A percentile compares a stretch with the other conserved stretches of the same genome.
These are phyloP conservation scores for Selaginella tamariscina DNA, from an alignment of 75 land plant genomes.

Conservation along the genomic window DNA sequence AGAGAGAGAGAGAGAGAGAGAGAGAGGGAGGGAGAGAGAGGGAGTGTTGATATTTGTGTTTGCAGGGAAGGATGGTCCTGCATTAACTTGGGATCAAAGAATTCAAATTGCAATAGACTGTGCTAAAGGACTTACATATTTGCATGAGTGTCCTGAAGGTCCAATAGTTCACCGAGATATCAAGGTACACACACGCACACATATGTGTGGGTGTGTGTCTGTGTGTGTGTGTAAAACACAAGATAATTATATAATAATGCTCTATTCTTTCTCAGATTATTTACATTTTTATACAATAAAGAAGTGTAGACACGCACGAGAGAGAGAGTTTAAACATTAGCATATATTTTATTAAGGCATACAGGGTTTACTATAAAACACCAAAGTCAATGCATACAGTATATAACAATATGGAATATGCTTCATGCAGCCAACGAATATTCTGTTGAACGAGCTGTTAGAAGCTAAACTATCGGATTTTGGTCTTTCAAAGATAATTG, in stretches of 20 bases:
- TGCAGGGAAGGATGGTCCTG: slow-evolving; percentile 9
- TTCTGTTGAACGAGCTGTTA: slow-evolving; percentile 31
- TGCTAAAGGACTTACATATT: slow-evolving; percentile 18
- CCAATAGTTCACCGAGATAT: slow-evolving; percentile 24
- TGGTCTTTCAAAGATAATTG: slow-evolving; percentile 49
- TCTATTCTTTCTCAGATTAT: no score
- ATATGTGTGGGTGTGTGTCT: no score
- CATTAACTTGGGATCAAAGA: slow-evolving; percentile 21
- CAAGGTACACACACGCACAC: no score
- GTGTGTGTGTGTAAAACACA: no score
- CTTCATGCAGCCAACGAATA: slow-evolving; percentile 43
- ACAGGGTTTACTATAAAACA: no score
- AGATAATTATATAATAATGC: no score
- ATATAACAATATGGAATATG: no score
- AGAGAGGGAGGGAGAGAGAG: neutral
- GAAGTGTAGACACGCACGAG: no score
- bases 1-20: neutral
- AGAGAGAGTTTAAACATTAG: no score
- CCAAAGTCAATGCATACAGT: no score
- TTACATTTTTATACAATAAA: no score
- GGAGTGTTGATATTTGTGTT: neutral
- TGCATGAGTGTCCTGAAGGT: slow-evolving; percentile 18
- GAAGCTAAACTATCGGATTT: slow-evolving; percentile 63
- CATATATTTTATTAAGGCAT: no score
- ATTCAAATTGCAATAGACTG: slow-evolving; percentile 22